Evolutionary conservation across 2,329 filamentous ascomycete genomes (phyloP), one percentile per base, ranked within the genome.

Genomic region (Colletotrichum musicola): DNA sequence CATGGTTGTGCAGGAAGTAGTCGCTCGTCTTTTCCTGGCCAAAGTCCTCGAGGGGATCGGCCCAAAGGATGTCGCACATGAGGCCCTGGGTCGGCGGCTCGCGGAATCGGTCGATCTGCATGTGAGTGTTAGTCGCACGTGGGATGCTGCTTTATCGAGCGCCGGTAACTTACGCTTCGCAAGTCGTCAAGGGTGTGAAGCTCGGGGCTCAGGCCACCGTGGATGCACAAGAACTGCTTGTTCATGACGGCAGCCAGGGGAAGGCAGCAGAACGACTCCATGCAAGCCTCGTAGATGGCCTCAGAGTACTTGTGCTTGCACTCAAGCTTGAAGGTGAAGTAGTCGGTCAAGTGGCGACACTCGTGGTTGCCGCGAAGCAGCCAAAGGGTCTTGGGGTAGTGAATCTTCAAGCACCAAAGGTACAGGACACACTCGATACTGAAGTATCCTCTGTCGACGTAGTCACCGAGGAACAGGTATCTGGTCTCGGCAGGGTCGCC

Each of bases 241-340:
- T 99, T 99, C 96, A 99, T 99, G 74, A 99, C 91, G 30, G 96
- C 96, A 65, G 96, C 96, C 74, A 99, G 85, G 35, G 96, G 96
- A 72, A 99, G 85, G 72, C 92, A 88, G 84, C 96, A 99, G 87
- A 99, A 99, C 0, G 96, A 97, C 73, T 99, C 95, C 90, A 98
- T 97, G 84, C 96, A 98, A 65, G 96, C 95, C 77, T 99, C 95
- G 80, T 99, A 99, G 69, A 99, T 89, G 72, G 89, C 89, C 83
- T 98, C 96, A 40, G 94, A 97, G 83, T 99, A 99, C 82, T 99
- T 99, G 89, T 99, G 96, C 85, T 97, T 98, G 88, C 96, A 99
- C 82, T 99, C 96, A 67, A 99, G 90, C 87, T 99, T 98, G 87
- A 99, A 99, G 70, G 96, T 99, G 84, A 99, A 99, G 87, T 99